A percentile compares a stretch with the other conserved stretches of the same genome.
These are phyloP conservation scores for Meyerozyma guilliermondii DNA, from an alignment of 1,139 yeast species.

Conservation along the genomic window DNA sequence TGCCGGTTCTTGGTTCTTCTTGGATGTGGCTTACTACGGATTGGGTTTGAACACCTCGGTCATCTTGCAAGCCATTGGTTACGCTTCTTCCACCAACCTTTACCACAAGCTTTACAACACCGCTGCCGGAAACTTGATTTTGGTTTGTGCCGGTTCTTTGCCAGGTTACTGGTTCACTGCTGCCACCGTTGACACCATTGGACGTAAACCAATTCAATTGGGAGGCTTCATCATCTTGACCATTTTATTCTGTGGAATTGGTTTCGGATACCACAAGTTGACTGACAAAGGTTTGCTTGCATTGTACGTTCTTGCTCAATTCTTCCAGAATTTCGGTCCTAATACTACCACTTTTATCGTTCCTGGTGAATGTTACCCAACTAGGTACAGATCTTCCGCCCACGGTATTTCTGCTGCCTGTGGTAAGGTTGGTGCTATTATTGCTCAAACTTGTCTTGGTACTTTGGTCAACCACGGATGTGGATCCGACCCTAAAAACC, in stretches of 20 bases:
- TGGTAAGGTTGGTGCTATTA: constrained; percentile 95
- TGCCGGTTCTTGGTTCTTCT: constrained; percentile 93
- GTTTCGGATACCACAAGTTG: constrained; percentile 72
- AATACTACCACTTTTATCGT: constrained; percentile 92
- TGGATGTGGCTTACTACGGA: constrained; percentile 95
- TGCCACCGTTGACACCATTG: constrained; percentile 70
- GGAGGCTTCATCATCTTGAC: constrained; percentile 71
- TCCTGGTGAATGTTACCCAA: constrained; percentile 97
- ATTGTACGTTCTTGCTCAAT: constrained; percentile 70
- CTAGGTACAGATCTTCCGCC: constrained; percentile 95
- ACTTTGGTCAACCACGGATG: constrained; percentile 77
- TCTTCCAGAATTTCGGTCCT: constrained; percentile 91
- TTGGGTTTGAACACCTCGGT: constrained; percentile 73
- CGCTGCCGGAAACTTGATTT: constrained; percentile 84
- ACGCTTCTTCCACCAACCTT: constrained; percentile 58
- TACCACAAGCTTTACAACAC: constrained; percentile 64
- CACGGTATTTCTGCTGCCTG: constrained; percentile 96
- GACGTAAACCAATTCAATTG: constrained; percentile 78
- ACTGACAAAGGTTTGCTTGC: constrained; percentile 60
- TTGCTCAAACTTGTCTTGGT: constrained; percentile 90
- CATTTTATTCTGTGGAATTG: constrained; percentile 62
- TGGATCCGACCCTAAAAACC: constrained; percentile 37
- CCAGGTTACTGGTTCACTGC: constrained; percentile 88
- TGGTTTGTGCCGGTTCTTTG: constrained; percentile 86
- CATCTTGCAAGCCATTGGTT: constrained; percentile 82